Evolutionary conservation across 495 filamentous ascomycete species (phyloP).

Genomic region (Tuber magnatum): DNA sequence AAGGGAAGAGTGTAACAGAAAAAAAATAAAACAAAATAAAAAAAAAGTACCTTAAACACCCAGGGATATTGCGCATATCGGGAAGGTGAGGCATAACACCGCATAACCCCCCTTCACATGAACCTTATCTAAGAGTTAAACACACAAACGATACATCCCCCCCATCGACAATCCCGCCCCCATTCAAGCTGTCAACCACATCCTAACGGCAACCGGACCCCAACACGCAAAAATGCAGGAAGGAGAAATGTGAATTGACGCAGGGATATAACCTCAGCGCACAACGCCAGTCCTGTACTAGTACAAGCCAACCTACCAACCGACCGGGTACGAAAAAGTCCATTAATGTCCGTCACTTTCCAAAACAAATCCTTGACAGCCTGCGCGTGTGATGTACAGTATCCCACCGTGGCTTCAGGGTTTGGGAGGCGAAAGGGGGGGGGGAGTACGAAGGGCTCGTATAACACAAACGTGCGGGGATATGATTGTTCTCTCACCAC

Average conservation of each 20-base stretch:
- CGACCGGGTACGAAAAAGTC: background rate
- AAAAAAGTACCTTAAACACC: background rate
- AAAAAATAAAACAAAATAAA: background rate
- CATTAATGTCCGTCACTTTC: background rate
- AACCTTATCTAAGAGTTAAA: background rate
- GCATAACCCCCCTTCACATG: slow-evolving; percentile 3
- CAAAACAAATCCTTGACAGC: background rate
- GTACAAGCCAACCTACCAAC: background rate
- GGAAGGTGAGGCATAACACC: background rate
- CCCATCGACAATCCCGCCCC: background rate
- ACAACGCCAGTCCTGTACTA: background rate
- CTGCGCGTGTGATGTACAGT: background rate
- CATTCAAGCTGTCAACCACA: background rate
- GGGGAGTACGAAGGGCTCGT: background rate
- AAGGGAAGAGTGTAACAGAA: background rate
- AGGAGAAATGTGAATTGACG: background rate
- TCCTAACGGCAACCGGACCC: background rate
- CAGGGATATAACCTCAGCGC: background rate
- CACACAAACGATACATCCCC: background rate
- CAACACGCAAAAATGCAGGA: background rate
- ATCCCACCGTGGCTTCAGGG: background rate
- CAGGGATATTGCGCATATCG: background rate
- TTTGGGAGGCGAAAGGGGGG: background rate
- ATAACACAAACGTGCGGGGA: background rate
- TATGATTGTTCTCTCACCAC: background rate